A percentile compares a stretch with the other conserved stretches of the same genome.
These are phyloP conservation scores for Oryza rufipogon DNA, from an alignment of 176 grass and related monocot species.

Conservation along the genomic window DNA sequence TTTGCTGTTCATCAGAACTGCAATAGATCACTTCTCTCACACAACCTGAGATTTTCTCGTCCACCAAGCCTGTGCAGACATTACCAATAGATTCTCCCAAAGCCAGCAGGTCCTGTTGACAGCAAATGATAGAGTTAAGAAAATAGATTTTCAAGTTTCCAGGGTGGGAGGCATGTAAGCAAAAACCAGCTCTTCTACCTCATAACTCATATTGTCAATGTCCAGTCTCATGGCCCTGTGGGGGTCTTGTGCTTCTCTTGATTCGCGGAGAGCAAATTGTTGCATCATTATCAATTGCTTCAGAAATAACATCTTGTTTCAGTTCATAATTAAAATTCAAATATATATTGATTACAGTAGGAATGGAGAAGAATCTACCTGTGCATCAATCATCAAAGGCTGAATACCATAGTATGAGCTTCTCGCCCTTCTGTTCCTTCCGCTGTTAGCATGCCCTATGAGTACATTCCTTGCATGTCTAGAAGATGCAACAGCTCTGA, in stretches of 20 bases:
- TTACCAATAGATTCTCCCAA: constrained; percentile 85
- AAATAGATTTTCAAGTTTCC: constrained; percentile 7
- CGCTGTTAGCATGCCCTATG: constrained; percentile 37
- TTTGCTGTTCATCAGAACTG: constrained; percentile 40
- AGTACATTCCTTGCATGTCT: constrained; percentile 54
- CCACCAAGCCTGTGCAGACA: constrained; percentile 68
- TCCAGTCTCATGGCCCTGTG: constrained; percentile 82
- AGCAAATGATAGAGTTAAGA: constrained; percentile 6
- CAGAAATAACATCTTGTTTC: constrained; percentile 40
- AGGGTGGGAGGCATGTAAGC: not conserved
- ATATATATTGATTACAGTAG: constrained; percentile 14
- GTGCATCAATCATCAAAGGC: constrained; percentile 54
- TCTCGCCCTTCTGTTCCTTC: constrained; percentile 57
- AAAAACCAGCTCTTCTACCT: constrained; percentile 51
- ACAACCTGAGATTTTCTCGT: constrained; percentile 65
- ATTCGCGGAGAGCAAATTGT: constrained; percentile 34
- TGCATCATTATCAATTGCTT: constrained; percentile 56
- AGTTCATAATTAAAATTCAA: constrained; percentile 38
- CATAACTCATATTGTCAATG: constrained; percentile 91
- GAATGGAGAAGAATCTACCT: constrained; percentile 52
- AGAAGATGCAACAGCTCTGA: constrained; percentile 37
- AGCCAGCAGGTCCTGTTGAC: constrained; percentile 75
- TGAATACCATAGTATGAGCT: constrained; percentile 48
- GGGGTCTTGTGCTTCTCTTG: constrained; percentile 65
- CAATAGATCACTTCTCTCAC: constrained; percentile 67